Base-by-base conservation (phyloP, 2,329 filamentous ascomycete genomes). In the Monascus ruber region DNA sequence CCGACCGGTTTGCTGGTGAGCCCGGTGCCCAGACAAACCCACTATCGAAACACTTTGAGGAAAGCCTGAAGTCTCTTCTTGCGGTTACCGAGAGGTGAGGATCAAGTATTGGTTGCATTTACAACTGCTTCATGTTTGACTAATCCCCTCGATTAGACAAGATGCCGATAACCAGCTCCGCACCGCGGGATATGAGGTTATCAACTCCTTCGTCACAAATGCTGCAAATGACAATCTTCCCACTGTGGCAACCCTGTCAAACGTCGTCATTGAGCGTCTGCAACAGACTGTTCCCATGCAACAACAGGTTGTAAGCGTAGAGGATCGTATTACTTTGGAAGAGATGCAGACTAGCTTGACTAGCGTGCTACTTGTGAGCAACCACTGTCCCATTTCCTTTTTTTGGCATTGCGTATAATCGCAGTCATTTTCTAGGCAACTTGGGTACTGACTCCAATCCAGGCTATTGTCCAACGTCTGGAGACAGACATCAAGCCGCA, bases 281-380 rank as follows among this genome's bases (percentile, higher is more conserved):
- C 85, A 94, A 66, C 83, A 86, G 62, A 95, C 91, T 0, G 72
- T 96, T 39, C 80, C 82, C 28, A 79, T 98, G 66, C 87, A 94
- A 63, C 74, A 77, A 52, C 91, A 98, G 68, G 86, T 96, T 42
- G 88, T 96, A 51, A 95, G 88, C 58, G 85, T 95, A 26, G 91
- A 98, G 64, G 91, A 98, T 66, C 89, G 82, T 64, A 86, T 96
- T 49, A 93, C 85, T 4, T 74, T 98, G 4, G 88, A 96, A 60
- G 91, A 98, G 65, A 94, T 98, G 77, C 91, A 96, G 69, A 95
- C 88, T 37, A 95, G 88, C 62, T 73, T 98, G 55, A 83, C 81
- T 62, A 93, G 85, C 39, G 91, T 96, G 32, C 72, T 96, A 36
- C 80, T 95, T 66, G 63, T 67, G 55, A 48, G 63, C 17, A 27